Evolutionary conservation across 495 filamentous ascomycete genomes (phyloP), one percentile per base, ranked within the genome.

Genomic region (Clavariopsis aquatica): DNA sequence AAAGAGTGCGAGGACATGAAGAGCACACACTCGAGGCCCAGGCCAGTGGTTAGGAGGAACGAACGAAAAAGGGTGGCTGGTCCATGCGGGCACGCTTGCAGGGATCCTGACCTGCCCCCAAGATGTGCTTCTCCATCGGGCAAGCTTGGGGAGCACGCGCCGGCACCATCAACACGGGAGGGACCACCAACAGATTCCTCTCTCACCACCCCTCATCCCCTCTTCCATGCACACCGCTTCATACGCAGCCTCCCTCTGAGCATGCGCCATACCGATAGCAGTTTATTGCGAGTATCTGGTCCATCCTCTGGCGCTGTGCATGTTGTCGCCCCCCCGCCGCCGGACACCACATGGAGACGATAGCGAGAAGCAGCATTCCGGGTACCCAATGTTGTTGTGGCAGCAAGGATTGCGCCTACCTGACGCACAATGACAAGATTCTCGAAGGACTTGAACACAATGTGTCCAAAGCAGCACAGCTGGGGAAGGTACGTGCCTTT

Each of bases 371-470:
- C 52, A 69, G 62, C 67, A 69, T 71, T 71, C 71, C 68, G 2
- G 38, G 15, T 8, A 2, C 38, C 13, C 74, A 62, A 41, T 98
- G 93, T 77, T 98, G 93, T 76, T 98, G 93, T 79, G 93, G 92
- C 43, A 85, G 83, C 45, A 73, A 80, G 47, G 87, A 91, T 64
- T 98, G 93, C 72, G 85, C 87, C 55, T 91, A 87, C 72, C 81
- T 96, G 93, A 92, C 73, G 84, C 87, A 65, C 90, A 88, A 73
- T 81, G 93, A 58, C 85, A 83, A 75, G 85, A 91, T 43, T 69
- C 81, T 96, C 22, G 83, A 88, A 70, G 87, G 86, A 55, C 78
- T 97, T 64, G 93, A 98, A 76, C 87, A 86, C 67, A 90, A 97
- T 77, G 88, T 96, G 15, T 84, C 84, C 60, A 89, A 84, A 26